These are phyloP conservation scores for Pseudogymnoascus destructans DNA, from an alignment of 2,329 filamentous ascomycete genomes.

Conservation along the genomic window DNA sequence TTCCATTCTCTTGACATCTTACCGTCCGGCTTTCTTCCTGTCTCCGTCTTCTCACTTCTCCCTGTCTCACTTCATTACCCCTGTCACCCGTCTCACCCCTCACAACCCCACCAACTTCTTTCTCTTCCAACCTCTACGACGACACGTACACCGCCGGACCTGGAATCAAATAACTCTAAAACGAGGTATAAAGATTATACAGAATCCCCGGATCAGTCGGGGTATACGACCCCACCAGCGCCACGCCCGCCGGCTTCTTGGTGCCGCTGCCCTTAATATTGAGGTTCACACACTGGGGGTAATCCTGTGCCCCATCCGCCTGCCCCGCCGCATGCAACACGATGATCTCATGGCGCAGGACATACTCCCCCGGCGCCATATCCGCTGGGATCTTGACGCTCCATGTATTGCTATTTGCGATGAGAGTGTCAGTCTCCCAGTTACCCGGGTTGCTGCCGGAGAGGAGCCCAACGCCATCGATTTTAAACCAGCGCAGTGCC, in stretches of 20 bases:
- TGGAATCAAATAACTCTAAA: constrained; percentile 29
- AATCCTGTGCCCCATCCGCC: constrained; percentile 33
- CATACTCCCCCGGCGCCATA: constrained; percentile 31
- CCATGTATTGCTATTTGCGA: constrained; percentile 32
- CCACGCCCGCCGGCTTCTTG: constrained; percentile 16
- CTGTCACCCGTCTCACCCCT: not conserved
- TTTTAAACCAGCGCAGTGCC: constrained; percentile 31
- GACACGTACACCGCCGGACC: constrained; percentile 28
- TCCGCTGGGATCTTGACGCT: constrained; percentile 30
- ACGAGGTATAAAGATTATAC: constrained; percentile 30
- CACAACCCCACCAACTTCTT: not conserved
- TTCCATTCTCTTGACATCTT: not conserved
- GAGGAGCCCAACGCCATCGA: constrained; percentile 28
- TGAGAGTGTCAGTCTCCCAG: constrained; percentile 31
- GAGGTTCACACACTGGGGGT: constrained; percentile 32
- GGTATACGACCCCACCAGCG: constrained; percentile 25
- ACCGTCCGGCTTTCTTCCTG: not conserved
- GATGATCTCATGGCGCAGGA: constrained; percentile 33
- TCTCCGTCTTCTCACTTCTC: not conserved
- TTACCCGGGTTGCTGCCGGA: constrained; percentile 27
- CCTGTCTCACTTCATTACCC: not conserved
- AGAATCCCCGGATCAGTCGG: constrained; percentile 29
- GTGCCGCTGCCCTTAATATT: constrained; percentile 25
- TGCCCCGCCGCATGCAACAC: constrained; percentile 31
- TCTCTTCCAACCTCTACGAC: not conserved